Conservation (phyloP, 2,329 filamentous ascomycete genomes). For the Phaeosphaeriaceae sp. region DNA sequence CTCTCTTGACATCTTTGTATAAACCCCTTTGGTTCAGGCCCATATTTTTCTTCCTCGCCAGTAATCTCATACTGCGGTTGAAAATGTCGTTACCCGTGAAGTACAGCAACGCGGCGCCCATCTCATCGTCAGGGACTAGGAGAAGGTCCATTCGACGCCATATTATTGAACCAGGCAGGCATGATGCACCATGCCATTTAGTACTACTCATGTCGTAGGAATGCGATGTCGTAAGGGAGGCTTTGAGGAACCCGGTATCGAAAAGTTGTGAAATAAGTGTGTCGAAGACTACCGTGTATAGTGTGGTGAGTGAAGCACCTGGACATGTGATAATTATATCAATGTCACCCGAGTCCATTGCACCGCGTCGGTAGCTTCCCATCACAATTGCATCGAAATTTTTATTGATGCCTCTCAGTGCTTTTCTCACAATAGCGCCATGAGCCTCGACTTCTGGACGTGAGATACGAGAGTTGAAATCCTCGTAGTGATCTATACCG, state of each 20-base stretch:
- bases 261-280: slow-evolving; percentile 69
- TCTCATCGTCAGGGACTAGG: slow-evolving; percentile 77
- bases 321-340: slow-evolving; percentile 82
- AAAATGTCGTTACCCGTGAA: slow-evolving; percentile 97
- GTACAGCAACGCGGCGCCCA: slow-evolving; percentile 88
- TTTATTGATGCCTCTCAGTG: slow-evolving; percentile 66
- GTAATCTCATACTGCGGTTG: slow-evolving; percentile 81
- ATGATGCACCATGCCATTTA: slow-evolving; percentile 89
- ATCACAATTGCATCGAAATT: slow-evolving; percentile 74
- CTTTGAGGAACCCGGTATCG: slow-evolving; percentile 69
- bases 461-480: slow-evolving; percentile 80
- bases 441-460: slow-evolving; percentile 76
- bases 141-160: slow-evolving; percentile 89
- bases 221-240: slow-evolving; percentile 66
- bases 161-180: slow-evolving; percentile 62
- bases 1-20: slow-evolving; percentile 72
- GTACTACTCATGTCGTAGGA: slow-evolving; percentile 61
- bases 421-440: slow-evolving; percentile 66
- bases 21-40: slow-evolving; percentile 83
- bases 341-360: slow-evolving; percentile 77
- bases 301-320: slow-evolving; percentile 59
- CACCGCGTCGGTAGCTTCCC: slow-evolving; percentile 85
- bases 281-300: slow-evolving; percentile 68
- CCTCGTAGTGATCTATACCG: slow-evolving; percentile 79
- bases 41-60: slow-evolving; percentile 83